Conservation (phyloP, 345 rosid genomes). For the Adansonia digitata region DNA sequence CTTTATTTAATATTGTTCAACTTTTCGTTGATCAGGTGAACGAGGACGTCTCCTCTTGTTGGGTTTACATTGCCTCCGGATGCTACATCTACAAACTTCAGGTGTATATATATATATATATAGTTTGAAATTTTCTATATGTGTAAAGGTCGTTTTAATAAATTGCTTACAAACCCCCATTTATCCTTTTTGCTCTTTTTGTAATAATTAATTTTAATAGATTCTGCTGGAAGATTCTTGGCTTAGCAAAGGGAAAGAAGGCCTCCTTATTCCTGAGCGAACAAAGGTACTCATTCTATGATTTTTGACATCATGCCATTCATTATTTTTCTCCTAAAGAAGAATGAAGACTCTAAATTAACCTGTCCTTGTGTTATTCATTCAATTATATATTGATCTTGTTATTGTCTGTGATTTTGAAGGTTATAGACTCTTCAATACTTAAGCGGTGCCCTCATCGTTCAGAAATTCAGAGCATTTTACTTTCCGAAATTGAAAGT, state of each 20-base stretch:
- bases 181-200: background rate
- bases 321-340: background rate
- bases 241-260: constrained; percentile 51
- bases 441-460: constrained; percentile 62
- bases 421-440: constrained; percentile 39
- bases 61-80: constrained; percentile 64
- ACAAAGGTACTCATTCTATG: constrained; percentile 28
- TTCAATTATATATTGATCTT: background rate
- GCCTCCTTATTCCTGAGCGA: constrained; percentile 52
- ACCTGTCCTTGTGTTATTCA: background rate
- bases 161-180: background rate
- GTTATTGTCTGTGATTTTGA: background rate
- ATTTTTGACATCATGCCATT: background rate
- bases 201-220: constrained; percentile 20
- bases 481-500: constrained; percentile 43
- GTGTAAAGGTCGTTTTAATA: background rate
- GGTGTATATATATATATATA: constrained; percentile 17
- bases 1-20: background rate
- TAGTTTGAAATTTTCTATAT: background rate
- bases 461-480: constrained; percentile 60
- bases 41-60: constrained; percentile 41
- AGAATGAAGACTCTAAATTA: background rate
- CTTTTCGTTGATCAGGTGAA: constrained; percentile 32
- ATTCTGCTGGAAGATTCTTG: constrained; percentile 37
- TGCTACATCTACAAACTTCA: constrained; percentile 45